Conservation (phyloP, 345 rosid species). For the Aquilaria malaccensis region DNA sequence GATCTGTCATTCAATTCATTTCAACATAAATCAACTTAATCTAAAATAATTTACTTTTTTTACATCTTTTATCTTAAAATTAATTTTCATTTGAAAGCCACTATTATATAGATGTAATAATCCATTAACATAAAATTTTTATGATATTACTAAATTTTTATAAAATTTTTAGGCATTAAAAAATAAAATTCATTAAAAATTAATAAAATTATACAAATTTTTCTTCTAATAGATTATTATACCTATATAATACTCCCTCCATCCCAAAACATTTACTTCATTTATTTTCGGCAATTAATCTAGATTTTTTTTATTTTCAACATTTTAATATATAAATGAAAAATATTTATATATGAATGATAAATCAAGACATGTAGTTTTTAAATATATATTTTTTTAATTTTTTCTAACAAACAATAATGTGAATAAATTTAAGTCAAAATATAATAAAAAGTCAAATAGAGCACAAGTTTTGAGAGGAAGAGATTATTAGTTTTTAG, state of each 20-base stretch:
- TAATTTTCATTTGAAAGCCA: no score
- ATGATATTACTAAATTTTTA: not conserved
- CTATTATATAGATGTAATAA: no score
- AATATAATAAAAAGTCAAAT: no score
- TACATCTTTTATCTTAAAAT: no score
- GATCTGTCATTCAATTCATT: not conserved
- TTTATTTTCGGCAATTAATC: not conserved
- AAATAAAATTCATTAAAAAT: no score
- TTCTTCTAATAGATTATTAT: no score
- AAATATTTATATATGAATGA: no score
- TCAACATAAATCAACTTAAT: not conserved
- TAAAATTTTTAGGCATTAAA: not conserved
- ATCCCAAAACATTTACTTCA: not conserved
- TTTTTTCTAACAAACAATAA: not conserved
- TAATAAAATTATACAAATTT: no score
- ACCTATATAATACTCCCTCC: not conserved
- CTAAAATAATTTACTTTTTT: not conserved
- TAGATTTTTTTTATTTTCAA: not conserved
- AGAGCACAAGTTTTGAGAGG: not conserved
- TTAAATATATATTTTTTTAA: no score
- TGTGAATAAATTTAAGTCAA: not conserved
- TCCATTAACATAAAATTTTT: not conserved
- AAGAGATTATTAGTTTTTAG: not conserved
- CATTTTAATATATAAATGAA: no score
- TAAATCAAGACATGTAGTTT: no score